Evolutionary conservation across 2,329 filamentous ascomycete species (phyloP), one percentile per base, ranked within the genome.

Genomic region (Fusarium sp.): DNA sequence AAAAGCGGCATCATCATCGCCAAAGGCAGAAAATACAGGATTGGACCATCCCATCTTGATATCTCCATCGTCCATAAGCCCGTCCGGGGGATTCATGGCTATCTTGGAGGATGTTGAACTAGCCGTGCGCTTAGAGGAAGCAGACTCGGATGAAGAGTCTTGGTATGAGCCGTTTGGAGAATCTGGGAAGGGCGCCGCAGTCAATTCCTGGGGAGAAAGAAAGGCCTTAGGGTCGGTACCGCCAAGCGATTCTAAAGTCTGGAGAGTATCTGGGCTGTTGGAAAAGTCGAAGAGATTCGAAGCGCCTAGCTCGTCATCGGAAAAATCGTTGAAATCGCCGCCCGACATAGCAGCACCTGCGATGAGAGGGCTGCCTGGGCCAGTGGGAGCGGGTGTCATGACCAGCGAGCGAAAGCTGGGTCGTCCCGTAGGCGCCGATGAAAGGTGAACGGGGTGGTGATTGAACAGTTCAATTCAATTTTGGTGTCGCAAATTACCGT

Each of bases 101-200:
- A 78, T 77, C 60, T 80, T 79, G 14, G 78, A 78, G 7, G 80
- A 82, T 17, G 76, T 76, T 2, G 78, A 79, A 61, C 79, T 81
- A 14, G 75, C 75, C 32, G 80, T 77, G 52, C 78, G 75, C 69
- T 82, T 82, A 29, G 80, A 70, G 25, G 74, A 82, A 35, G 79
- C 80, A 9, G 82, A 84, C 58, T 84, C 81, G 46, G 81, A 84
- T 4, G 80, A 80, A 4, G 80, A 82, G 66, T 84, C 82, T 53
- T 77, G 77, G 46, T 78, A 80, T 10, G 76, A 78, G 47, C 72
- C 76, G 71, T 73, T 75, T 41, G 77, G 75, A 33, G 77, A 79
- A 59, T 76, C 75, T 46, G 76, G 77, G 41, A 77, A 76, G n/a
- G 77, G 76, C 14, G 75, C 75, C 17, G 71, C 66, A 14, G 76